A percentile compares a stretch with the other conserved stretches of the same genome.
Conservation (phyloP, 305 asterid species). For the Fraxinus platypoda region DNA sequence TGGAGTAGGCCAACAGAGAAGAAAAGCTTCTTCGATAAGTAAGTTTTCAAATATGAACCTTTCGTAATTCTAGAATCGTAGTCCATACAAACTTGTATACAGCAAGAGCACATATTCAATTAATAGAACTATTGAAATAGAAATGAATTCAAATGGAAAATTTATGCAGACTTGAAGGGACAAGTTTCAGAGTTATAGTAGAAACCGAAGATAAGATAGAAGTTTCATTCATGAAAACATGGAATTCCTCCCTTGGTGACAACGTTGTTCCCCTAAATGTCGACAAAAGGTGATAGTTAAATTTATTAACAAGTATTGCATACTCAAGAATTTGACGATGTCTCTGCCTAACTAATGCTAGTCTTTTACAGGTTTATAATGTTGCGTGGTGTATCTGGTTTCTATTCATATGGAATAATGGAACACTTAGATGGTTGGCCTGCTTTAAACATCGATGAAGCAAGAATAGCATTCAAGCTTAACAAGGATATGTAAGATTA, state of each 20-base stretch:
- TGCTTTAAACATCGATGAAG: slow-evolving; percentile 43
- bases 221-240: slow-evolving; percentile 58
- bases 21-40: slow-evolving; percentile 13
- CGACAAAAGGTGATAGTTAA: slow-evolving; percentile 36
- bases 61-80: background rate
- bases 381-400: slow-evolving; percentile 53
- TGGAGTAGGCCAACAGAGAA: slow-evolving; percentile 17
- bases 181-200: slow-evolving; percentile 42
- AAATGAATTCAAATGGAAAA: background rate
- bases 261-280: slow-evolving; percentile 37
- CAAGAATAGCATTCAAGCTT: slow-evolving; percentile 62
- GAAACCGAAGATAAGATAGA: slow-evolving; percentile 46
- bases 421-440: slow-evolving; percentile 61
- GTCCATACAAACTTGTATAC: background rate
- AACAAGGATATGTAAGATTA: slow-evolving; percentile 40
- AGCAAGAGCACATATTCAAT: background rate
- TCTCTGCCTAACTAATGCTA: background rate
- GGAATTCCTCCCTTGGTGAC: slow-evolving; percentile 30
- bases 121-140: background rate
- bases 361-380: slow-evolving; percentile 39
- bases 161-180: slow-evolving; percentile 37
- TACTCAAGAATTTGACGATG: background rate
- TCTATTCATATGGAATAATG: slow-evolving; percentile 52
- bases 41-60: background rate
- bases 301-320: background rate